A percentile compares a stretch with the other conserved stretches of the same genome.
Evolutionary conservation across 345 rosid genomes (phyloP).

Genomic region (Geranium rotundifolium): DNA sequence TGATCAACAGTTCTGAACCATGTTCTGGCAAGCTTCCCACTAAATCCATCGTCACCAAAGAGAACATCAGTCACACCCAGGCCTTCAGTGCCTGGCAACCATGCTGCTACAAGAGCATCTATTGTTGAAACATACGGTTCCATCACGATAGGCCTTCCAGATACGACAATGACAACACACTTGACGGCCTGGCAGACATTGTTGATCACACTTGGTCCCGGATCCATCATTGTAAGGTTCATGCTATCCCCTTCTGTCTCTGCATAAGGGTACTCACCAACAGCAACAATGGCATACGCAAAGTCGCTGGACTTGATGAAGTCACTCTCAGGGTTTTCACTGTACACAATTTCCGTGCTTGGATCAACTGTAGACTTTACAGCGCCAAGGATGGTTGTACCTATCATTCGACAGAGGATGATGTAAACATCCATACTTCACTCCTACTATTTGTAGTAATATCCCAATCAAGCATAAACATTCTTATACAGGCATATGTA

Average conservation of each 20-base stretch:
- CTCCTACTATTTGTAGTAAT: background rate
- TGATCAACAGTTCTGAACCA: slow-evolving; percentile 87
- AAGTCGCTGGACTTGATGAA: slow-evolving; percentile 61
- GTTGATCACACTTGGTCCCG: slow-evolving; percentile 50
- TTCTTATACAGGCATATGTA: too few relatives aligned
- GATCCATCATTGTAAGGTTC: slow-evolving; percentile 53
- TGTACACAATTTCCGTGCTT: slow-evolving; percentile 52
- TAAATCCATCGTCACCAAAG: slow-evolving; percentile 78
- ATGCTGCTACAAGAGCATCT: slow-evolving; percentile 76
- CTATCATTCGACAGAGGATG: slow-evolving; percentile 18
- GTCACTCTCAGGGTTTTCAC: slow-evolving; percentile 48
- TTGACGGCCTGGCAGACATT: slow-evolving; percentile 56
- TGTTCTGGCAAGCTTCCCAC: slow-evolving; percentile 76
- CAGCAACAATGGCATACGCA: slow-evolving; percentile 64
- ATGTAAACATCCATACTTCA: background rate
- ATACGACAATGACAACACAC: slow-evolving; percentile 63
- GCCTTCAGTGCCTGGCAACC: slow-evolving; percentile 97
- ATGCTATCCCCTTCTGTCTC: slow-evolving; percentile 71
- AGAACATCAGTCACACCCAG: slow-evolving; percentile 75
- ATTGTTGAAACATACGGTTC: slow-evolving; percentile 57
- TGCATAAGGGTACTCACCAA: slow-evolving; percentile 80
- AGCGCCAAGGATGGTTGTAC: slow-evolving; percentile 78
- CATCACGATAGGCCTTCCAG: slow-evolving; percentile 83
- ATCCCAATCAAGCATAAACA: too few relatives aligned
- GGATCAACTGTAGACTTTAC: slow-evolving; percentile 53